phyloP scores from a whole-genome alignment of 768 basidiomycete species.

The Boletus sp. region DNA sequence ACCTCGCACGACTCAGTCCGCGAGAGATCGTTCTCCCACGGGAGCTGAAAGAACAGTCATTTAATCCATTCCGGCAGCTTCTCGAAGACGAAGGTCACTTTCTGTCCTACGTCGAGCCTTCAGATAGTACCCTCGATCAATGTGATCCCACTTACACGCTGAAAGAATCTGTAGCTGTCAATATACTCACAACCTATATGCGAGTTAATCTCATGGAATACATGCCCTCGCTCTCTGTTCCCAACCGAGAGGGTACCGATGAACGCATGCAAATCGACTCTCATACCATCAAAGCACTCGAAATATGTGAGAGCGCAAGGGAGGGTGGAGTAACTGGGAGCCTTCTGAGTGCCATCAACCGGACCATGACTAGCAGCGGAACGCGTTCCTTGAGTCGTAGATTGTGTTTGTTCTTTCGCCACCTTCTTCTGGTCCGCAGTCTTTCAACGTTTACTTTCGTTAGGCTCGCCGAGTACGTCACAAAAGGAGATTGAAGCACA shows the following conservation, averaged over 20 bases:
- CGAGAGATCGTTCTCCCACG: constrained; percentile 75
- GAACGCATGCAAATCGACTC: constrained; percentile 87
- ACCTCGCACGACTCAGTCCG: constrained; percentile 78
- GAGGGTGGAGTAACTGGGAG: constrained; percentile 77
- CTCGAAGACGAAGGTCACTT: constrained; percentile 56
- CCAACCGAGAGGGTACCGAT: constrained; percentile 52
- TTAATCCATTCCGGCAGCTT: constrained; percentile 47
- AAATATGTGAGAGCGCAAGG: constrained; percentile 71
- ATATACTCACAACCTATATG: constrained; percentile 63
- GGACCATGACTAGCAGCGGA: constrained; percentile 77
- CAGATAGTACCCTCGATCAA: constrained; percentile 1
- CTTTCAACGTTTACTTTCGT: constrained; percentile 11
- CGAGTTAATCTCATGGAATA: constrained; percentile 70
- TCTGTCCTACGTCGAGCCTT: constrained; percentile 44
- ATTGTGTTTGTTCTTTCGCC: constrained; percentile 56
- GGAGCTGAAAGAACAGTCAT: constrained; percentile 33
- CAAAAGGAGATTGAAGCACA: constrained; percentile 66
- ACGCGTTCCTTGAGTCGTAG: constrained; percentile 71
- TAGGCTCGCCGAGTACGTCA: constrained; percentile 84
- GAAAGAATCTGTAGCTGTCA: constrained; percentile 56
- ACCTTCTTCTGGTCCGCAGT: constrained; percentile 4
- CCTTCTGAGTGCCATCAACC: constrained; percentile 69
- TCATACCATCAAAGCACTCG: constrained; percentile 85
- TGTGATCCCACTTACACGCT: constrained; percentile 17
- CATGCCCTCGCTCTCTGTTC: constrained; percentile 63